Conservation (phyloP, 2,329 filamentous ascomycete species). For the Claviceps quebecensis region DNA sequence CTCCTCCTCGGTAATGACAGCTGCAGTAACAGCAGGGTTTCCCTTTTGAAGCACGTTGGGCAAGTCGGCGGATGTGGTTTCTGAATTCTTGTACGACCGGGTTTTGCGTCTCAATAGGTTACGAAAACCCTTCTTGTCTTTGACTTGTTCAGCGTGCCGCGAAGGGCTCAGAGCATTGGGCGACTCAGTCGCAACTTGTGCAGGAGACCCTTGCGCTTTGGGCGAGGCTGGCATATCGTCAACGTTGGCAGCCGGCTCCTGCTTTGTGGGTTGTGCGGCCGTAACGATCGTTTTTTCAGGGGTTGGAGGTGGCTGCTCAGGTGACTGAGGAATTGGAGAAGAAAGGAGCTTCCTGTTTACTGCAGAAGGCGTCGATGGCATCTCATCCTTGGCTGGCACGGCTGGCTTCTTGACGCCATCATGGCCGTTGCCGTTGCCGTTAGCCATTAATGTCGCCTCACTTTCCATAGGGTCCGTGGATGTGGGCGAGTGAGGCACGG, state of each 20-base stretch:
- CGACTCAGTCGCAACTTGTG: not conserved
- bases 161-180: constrained; percentile 19
- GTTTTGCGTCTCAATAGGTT: constrained; percentile 56
- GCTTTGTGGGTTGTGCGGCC: not conserved
- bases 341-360: not conserved
- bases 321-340: not conserved
- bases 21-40: constrained; percentile 12
- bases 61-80: constrained; percentile 36
- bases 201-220: constrained; percentile 6
- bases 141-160: constrained; percentile 31
- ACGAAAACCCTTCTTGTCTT: constrained; percentile 37
- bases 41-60: constrained; percentile 35
- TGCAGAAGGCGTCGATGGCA: constrained; percentile 5
- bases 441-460: constrained; percentile 2
- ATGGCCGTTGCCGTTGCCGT: not conserved
- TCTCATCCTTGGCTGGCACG: constrained; percentile 27
- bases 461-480: constrained; percentile 20
- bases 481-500: constrained; percentile 17
- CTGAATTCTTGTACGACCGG: constrained; percentile 40
- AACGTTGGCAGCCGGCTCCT: not conserved
- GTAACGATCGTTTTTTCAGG: not conserved
- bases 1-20: not conserved
- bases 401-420: constrained; percentile 13
- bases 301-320: not conserved
- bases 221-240: constrained; percentile 12